Base-by-base conservation (phyloP, 176 grass and related monocot genomes). In the Rhynchospora pubera region DNA sequence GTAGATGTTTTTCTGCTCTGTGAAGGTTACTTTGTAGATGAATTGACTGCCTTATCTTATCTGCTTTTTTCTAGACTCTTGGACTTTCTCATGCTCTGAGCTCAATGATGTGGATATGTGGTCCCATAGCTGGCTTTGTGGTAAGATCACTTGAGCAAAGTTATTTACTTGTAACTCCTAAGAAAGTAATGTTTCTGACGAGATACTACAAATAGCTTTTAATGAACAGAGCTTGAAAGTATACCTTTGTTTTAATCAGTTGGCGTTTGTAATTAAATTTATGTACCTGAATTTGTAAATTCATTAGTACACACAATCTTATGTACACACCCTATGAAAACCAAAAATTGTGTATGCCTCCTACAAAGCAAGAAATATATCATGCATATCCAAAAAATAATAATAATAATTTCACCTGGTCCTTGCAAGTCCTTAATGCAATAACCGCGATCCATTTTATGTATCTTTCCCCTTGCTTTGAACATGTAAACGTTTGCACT, bases 91-190 rank as follows among this genome's bases (percentile, higher is more conserved):
- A 94, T 86, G 83, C 94, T 1, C 92, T 97, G 11, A 90, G 88
- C 80, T 94, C 94, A 55, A 78, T 97, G 82, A 94, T 97, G 90
- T 97, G 94, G 94, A 90, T 97, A 60, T 97, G 91, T 69, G 94
- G 91, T 9, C 94, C 92, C 30, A 88, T 97, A 53, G 94, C 94
- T 85, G 91, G 94, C 22, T 87, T 97, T 75, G 77, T 97, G 69
- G 91, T 97, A 76, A 94, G 92, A 85, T 70, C 28, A 23, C 10
- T 66, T 80, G 7, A 68, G n/a, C 18, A 73, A 6, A 15, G 42
- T 73, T 46, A 80, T 62, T 78, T 30, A 28, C 6, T 2, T 46
- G 8, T 61, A 32, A 10, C 12, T 78, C 9, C 30, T 55, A n/a
- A 65, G 21, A 80, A 80, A 44, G 16, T 80, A 62, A 80, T 21